phyloP scores from a whole-genome alignment of 2,329 filamentous ascomycete species.

The Epichloe festucae region DNA sequence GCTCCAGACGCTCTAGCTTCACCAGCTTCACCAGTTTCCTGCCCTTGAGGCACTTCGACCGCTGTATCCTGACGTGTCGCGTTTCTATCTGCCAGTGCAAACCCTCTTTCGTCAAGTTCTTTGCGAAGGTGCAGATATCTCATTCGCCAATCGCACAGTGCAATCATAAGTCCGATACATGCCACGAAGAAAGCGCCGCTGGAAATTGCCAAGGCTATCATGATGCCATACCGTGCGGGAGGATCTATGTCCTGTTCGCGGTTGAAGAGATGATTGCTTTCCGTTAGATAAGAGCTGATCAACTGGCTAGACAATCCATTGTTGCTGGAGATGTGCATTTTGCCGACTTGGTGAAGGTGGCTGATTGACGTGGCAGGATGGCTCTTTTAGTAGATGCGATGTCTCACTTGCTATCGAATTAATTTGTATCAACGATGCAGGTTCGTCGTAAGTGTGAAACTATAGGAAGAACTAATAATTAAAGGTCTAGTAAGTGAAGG shows the following conservation, averaged over 20 bases:
- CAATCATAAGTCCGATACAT: conserved; percentile 5
- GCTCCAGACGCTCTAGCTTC: conserved; percentile 5
- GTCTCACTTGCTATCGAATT: not conserved
- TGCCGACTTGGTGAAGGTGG: not conserved
- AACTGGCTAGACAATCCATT: not conserved
- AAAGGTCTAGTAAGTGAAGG: not conserved
- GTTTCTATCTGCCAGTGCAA: not conserved
- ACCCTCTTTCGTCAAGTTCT: conserved; percentile 5
- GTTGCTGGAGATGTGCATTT: not conserved
- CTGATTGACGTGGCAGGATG: not conserved
- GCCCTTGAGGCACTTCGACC: not conserved
- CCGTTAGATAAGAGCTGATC: not conserved
- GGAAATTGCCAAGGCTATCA: conserved; percentile 6
- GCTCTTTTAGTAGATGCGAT: not conserved
- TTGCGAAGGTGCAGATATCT: conserved; percentile 5
- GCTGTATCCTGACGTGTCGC: not conserved
- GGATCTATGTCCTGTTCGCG: conserved; percentile 5
- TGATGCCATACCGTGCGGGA: conserved; percentile 5
- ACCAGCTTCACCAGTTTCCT: not conserved
- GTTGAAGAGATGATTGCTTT: not conserved
- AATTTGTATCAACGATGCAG: not conserved
- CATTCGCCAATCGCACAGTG: conserved; percentile 7
- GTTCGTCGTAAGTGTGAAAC: not conserved
- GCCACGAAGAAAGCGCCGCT: conserved; percentile 7
- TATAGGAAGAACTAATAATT: not conserved